Conservation (phyloP, 2,329 filamentous ascomycete genomes). For the Trichoderma sp. region DNA sequence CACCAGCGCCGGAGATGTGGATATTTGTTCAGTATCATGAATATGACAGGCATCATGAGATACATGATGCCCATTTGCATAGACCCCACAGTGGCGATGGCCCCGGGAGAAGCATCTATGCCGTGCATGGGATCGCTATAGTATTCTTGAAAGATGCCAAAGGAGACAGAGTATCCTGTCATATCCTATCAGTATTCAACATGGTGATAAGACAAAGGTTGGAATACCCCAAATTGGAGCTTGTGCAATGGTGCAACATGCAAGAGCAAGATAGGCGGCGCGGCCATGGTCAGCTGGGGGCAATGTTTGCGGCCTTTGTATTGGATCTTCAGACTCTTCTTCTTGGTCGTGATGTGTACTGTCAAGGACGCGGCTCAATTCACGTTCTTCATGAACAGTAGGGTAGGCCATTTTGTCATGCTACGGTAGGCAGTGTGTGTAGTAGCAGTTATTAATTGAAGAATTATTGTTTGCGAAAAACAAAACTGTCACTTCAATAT, state of each 20-base stretch:
- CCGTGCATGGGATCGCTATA: constrained; percentile 62
- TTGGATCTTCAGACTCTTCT: neutral
- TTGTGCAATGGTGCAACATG: constrained; percentile 34
- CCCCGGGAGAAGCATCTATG: constrained; percentile 50
- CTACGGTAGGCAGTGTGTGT: neutral
- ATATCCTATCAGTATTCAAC: neutral
- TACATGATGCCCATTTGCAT: constrained; percentile 52
- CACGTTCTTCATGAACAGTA: neutral
- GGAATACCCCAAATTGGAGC: constrained; percentile 35
- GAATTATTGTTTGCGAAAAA: neutral
- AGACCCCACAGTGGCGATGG: constrained; percentile 39
- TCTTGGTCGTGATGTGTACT: neutral
- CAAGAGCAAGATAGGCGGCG: constrained; percentile 31
- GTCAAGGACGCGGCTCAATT: neutral
- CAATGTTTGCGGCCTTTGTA: constrained; percentile 17
- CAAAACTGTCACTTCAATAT: neutral
- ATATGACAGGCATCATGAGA: constrained; percentile 48
- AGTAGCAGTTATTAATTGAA: neutral
- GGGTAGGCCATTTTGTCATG: neutral
- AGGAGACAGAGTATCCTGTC: constrained; percentile 64
- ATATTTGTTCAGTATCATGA: constrained; percentile 45
- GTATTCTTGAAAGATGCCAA: constrained; percentile 69
- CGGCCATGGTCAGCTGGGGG: constrained; percentile 33
- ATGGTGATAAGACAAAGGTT: neutral
- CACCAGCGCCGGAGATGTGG: constrained; percentile 43